Evolutionary conservation across 2,329 filamentous ascomycete species (phyloP).

Genomic region (Magnaporthiopsis incrustans): DNA sequence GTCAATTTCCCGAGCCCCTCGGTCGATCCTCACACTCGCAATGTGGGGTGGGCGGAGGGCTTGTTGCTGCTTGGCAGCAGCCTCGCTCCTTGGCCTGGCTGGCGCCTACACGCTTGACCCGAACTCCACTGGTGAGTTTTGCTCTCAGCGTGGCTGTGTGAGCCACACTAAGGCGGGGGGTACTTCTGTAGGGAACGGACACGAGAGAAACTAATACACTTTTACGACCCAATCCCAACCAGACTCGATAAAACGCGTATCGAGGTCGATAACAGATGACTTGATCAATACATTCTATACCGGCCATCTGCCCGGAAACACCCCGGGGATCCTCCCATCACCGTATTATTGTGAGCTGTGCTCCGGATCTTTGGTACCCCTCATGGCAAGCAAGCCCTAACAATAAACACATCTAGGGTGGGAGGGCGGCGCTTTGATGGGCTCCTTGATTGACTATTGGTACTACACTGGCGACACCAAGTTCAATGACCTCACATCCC

Average conservation of each 20-base stretch:
- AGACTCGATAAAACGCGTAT: slow-evolving; percentile 43
- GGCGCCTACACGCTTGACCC: slow-evolving; percentile 16
- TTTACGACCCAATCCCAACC: slow-evolving; percentile 42
- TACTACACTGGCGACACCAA: slow-evolving; percentile 42
- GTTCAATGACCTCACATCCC: slow-evolving; percentile 60
- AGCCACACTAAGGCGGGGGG: not conserved
- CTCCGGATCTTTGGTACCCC: slow-evolving; percentile 25
- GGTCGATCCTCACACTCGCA: not conserved
- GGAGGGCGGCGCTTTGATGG: slow-evolving; percentile 68
- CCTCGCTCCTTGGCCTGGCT: slow-evolving; percentile 10
- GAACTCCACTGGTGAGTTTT: slow-evolving; percentile 15
- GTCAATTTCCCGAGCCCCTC: not conserved
- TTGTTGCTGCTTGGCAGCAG: slow-evolving; percentile 9
- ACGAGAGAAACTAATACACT: not conserved
- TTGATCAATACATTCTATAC: slow-evolving; percentile 36
- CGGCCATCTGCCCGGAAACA: slow-evolving; percentile 41
- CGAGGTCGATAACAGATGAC: slow-evolving; percentile 43
- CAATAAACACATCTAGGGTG: slow-evolving; percentile 39
- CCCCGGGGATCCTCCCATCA: slow-evolving; percentile 41
- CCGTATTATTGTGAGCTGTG: slow-evolving; percentile 35
- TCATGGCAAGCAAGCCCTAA: slow-evolving; percentile 21
- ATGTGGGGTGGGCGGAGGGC: not conserved
- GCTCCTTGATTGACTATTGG: slow-evolving; percentile 74
- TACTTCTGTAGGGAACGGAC: not conserved
- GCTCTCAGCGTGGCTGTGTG: not conserved